phyloP scores from a whole-genome alignment of 805 yeast genomes.

The Ogataea zsoltii region DNA sequence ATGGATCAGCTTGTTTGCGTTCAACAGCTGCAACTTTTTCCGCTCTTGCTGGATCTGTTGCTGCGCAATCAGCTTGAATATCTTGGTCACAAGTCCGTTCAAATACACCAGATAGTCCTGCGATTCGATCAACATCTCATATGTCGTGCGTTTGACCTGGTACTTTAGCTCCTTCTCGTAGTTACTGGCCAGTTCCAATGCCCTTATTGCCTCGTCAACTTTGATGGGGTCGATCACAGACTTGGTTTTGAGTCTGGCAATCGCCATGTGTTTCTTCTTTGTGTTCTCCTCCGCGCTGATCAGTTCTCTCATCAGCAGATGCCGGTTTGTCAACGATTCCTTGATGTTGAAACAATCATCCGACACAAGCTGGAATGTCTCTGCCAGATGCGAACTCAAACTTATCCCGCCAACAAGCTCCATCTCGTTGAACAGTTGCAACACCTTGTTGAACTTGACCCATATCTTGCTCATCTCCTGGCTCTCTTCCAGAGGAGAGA shows the following conservation, averaged over 20 bases:
- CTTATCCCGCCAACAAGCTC: slow-evolving; percentile 69
- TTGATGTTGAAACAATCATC: slow-evolving; percentile 84
- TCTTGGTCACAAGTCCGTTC: slow-evolving; percentile 48
- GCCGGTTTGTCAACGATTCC: slow-evolving; percentile 91
- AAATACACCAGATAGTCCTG: slow-evolving; percentile 57
- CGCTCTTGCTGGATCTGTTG: slow-evolving; percentile 85
- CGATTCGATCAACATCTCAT: slow-evolving; percentile 79
- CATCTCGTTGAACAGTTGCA: slow-evolving; percentile 73
- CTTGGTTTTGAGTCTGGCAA: slow-evolving; percentile 68
- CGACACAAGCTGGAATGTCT: slow-evolving; percentile 62
- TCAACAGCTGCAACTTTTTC: slow-evolving; percentile 69
- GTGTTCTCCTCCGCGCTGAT: slow-evolving; percentile 76
- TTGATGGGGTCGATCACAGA: slow-evolving; percentile 80
- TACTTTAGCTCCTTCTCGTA: slow-evolving; percentile 74
- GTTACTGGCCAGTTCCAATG: slow-evolving; percentile 75
- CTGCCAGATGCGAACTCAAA: slow-evolving; percentile 75
- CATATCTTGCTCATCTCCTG: slow-evolving; percentile 79
- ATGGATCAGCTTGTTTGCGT: slow-evolving; percentile 48
- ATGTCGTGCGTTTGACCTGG: slow-evolving; percentile 79
- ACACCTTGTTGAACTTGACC: slow-evolving; percentile 70
- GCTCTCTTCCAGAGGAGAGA: slow-evolving; percentile 45
- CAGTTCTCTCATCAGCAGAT: slow-evolving; percentile 87
- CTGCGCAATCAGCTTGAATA: slow-evolving; percentile 61
- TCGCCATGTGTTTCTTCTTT: slow-evolving; percentile 66
- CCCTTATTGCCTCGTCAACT: slow-evolving; percentile 85